Conservation (phyloP, 2,329 filamentous ascomycete species). For the Aphanocladium album region DNA sequence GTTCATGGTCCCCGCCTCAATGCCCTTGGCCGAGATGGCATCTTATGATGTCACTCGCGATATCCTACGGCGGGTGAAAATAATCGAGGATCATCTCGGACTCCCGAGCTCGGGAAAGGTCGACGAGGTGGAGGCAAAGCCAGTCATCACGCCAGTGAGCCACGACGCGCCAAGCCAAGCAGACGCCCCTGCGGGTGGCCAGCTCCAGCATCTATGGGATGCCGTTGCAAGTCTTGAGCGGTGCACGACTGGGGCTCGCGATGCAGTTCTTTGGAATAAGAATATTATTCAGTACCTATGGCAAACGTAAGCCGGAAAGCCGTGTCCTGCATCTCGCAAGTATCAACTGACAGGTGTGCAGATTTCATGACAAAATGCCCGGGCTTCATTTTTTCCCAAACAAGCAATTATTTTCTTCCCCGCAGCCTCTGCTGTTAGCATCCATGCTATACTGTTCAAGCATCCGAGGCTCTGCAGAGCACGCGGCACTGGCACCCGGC, state of each 20-base stretch:
- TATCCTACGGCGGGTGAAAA: slow-evolving; percentile 17
- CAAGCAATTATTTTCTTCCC: slow-evolving; percentile 37
- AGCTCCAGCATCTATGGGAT: slow-evolving; percentile 23
- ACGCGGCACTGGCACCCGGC: slow-evolving; percentile 30
- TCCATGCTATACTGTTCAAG: slow-evolving; percentile 40
- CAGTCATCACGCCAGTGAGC: slow-evolving; percentile 11
- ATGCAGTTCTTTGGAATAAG: slow-evolving; percentile 28
- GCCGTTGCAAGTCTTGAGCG: slow-evolving; percentile 26
- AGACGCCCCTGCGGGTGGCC: background rate
- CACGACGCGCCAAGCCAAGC: slow-evolving; percentile 16
- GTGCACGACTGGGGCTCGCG: slow-evolving; percentile 20
- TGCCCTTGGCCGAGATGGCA: slow-evolving; percentile 6
- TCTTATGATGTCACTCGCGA: slow-evolving; percentile 12
- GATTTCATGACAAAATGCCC: slow-evolving; percentile 40
- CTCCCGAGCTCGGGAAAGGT: slow-evolving; percentile 3
- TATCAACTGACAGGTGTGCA: slow-evolving; percentile 20
- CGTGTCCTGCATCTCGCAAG: background rate
- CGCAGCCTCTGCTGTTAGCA: slow-evolving; percentile 37
- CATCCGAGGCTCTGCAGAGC: slow-evolving; percentile 27
- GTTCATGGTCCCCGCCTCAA: background rate
- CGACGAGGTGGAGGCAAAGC: background rate
- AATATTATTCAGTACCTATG: slow-evolving; percentile 29
- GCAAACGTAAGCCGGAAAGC: slow-evolving; percentile 19
- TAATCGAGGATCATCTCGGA: slow-evolving; percentile 24
- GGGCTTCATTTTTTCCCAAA: slow-evolving; percentile 40